phyloP scores from a whole-genome alignment of 2,329 filamentous ascomycete genomes.

The Elsinoe fawcettii region DNA sequence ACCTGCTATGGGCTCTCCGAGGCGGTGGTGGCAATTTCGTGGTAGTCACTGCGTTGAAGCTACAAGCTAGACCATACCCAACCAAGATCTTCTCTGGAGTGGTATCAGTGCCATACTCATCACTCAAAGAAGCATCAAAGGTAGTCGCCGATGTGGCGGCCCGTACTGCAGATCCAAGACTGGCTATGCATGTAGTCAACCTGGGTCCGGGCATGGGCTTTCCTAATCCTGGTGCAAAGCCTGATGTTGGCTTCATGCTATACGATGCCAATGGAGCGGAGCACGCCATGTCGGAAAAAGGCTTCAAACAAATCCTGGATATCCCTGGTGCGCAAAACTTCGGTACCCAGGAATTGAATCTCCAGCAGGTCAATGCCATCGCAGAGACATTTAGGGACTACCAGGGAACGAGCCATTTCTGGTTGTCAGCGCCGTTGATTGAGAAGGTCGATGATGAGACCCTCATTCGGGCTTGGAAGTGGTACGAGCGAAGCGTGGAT shows the following conservation, averaged over 20 bases:
- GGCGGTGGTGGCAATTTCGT: constrained; percentile 34
- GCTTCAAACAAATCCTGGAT: constrained; percentile 27
- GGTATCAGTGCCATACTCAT: constrained; percentile 21
- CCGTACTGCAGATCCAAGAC: constrained; percentile 23
- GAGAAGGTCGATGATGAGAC: constrained; percentile 23
- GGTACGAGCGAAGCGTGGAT: constrained; percentile 23
- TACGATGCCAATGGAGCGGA: constrained; percentile 28
- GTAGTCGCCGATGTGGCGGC: constrained; percentile 23
- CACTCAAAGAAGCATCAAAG: constrained; percentile 20
- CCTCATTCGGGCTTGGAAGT: constrained; percentile 25
- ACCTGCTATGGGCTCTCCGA: constrained; percentile 37
- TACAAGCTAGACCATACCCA: constrained; percentile 25
- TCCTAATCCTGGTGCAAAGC: constrained; percentile 20
- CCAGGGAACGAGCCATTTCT: constrained; percentile 23
- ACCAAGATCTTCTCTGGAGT: constrained; percentile 23
- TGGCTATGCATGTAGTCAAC: constrained; percentile 27
- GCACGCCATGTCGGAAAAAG: constrained; percentile 25
- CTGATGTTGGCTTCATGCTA: constrained; percentile 24
- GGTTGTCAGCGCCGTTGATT: constrained; percentile 23
- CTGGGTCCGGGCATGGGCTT: constrained; percentile 22
- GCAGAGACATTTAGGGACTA: constrained; percentile 20
- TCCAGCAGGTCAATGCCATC: constrained; percentile 24
- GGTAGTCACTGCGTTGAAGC: constrained; percentile 24
- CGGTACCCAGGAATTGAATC: constrained; percentile 21
- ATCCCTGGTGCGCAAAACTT: constrained; percentile 24